These are phyloP conservation scores for Chlorella vulgaris DNA, from an alignment of 139 green algal species.

Conservation along the genomic window DNA sequence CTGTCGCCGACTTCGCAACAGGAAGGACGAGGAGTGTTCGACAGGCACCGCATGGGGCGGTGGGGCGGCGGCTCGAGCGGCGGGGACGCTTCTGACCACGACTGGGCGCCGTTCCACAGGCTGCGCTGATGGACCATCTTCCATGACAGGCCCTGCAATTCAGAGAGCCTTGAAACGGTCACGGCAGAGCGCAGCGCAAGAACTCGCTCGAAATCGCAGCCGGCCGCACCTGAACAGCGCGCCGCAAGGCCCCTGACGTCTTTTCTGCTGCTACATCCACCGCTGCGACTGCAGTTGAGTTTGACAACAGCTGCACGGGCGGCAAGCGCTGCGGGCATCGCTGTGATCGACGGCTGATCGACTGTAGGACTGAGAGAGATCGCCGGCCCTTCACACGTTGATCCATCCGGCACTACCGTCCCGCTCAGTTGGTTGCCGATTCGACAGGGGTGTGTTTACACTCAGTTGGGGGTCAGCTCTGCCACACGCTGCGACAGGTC, in stretches of 20 bases:
- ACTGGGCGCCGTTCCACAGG: not conserved
- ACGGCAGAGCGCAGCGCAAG: not conserved
- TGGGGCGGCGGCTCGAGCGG: slow-evolving; percentile 9
- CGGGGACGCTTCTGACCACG: slow-evolving; percentile 25
- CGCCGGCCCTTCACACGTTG: no score
- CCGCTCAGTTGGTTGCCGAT: no score
- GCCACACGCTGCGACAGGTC: slow-evolving; percentile 21
- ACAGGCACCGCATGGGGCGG: slow-evolving; percentile 35
- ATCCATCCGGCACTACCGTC: no score
- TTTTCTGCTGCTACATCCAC: no score
- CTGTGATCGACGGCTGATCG: no score
- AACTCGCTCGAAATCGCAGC: not conserved
- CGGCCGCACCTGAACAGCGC: slow-evolving; percentile 20
- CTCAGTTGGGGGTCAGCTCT: slow-evolving; percentile 22
- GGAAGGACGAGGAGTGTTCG: slow-evolving; percentile 36
- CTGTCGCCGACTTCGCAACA: slow-evolving; percentile 23
- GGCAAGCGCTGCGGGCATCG: no score
- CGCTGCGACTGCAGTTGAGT: no score
- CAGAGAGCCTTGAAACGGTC: not conserved
- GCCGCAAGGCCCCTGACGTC: no score
- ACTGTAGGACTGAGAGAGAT: no score
- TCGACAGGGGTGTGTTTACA: not conserved
- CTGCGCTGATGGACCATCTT: not conserved
- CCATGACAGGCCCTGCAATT: not conserved
- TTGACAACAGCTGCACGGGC: not conserved